Evolutionary conservation across 2,329 filamentous ascomycete genomes (phyloP).

Genomic region (Monosporascus sp.): DNA sequence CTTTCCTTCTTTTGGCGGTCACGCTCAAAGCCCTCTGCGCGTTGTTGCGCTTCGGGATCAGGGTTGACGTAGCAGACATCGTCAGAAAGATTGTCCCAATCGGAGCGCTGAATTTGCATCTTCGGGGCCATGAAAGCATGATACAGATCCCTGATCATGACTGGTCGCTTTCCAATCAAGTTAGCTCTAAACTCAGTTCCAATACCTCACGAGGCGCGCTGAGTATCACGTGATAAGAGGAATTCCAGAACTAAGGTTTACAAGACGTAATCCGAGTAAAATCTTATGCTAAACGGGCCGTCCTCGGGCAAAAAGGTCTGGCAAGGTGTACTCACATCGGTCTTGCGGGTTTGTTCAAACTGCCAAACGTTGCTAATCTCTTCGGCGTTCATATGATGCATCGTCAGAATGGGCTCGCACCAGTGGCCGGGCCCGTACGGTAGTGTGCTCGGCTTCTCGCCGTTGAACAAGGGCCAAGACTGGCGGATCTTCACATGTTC

Average conservation of each 20-base stretch:
- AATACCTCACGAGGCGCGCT: not conserved
- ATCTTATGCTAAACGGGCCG: too few species aligned
- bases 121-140: conserved; percentile 41
- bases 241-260: not conserved
- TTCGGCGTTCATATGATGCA: conserved; percentile 50
- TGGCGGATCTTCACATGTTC: conserved; percentile 37
- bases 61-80: conserved; percentile 40
- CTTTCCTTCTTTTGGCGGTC: conserved; percentile 32
- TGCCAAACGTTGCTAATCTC: conserved; percentile 49
- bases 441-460: conserved; percentile 47
- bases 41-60: conserved; percentile 29
- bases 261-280: not conserved
- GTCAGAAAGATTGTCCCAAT: conserved; percentile 51
- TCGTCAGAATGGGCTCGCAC: conserved; percentile 53
- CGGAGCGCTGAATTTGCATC: conserved; percentile 34
- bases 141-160: conserved; percentile 46
- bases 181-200: conserved; percentile 5
- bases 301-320: not conserved
- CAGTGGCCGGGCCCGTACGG: conserved; percentile 45
- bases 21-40: conserved; percentile 25
- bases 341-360: conserved; percentile 44
- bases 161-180: conserved; percentile 28
- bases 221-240: not conserved
- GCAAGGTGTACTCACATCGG: conserved; percentile 28
- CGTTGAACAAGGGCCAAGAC: conserved; percentile 49